Percentiles rank a stretch among this genome's conserved stretches.
Conservation (phyloP, 2,329 filamentous ascomycete species). For the Fusarium tjaetaba region DNA sequence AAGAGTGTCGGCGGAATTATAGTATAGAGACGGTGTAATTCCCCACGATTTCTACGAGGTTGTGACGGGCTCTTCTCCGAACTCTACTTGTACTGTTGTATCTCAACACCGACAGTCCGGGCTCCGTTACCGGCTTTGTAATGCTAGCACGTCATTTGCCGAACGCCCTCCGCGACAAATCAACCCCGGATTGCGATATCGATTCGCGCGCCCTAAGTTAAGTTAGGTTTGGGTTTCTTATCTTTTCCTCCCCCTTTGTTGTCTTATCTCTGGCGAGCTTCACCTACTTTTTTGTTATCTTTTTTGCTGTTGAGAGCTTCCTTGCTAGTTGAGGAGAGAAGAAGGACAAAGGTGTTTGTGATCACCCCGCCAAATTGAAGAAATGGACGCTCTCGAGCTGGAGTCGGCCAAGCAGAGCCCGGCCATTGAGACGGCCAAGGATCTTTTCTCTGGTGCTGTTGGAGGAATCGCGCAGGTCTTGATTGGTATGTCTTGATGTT, state of each 20-base stretch:
- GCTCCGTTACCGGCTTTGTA: conserved; percentile 45
- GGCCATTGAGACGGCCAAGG: conserved; percentile 77
- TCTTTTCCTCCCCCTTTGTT: neutral
- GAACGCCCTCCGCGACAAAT: conserved; percentile 31
- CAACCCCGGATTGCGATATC: conserved; percentile 43
- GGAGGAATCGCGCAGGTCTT: conserved; percentile 95
- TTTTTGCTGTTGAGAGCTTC: neutral
- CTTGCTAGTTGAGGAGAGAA: neutral
- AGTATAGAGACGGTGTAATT: neutral
- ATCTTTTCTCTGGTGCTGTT: conserved; percentile 88
- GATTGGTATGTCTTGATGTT: conserved; percentile 67
- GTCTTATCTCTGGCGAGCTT: conserved; percentile 6
- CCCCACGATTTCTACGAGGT: neutral
- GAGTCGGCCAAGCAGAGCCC: conserved; percentile 48
- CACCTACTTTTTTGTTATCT: neutral
- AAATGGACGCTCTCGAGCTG: conserved; percentile 50
- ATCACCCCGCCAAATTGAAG: neutral
- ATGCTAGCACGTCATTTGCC: conserved; percentile 46
- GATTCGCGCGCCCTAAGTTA: conserved; percentile 2
- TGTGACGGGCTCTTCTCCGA: conserved; percentile 18
- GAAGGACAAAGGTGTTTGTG: neutral
- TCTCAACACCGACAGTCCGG: conserved; percentile 36
- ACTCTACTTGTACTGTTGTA: conserved; percentile 16
- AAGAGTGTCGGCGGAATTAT: neutral
- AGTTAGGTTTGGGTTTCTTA: conserved; percentile 6